Conservation (phyloP, 805 yeast species). For the Pichia scutulata region DNA sequence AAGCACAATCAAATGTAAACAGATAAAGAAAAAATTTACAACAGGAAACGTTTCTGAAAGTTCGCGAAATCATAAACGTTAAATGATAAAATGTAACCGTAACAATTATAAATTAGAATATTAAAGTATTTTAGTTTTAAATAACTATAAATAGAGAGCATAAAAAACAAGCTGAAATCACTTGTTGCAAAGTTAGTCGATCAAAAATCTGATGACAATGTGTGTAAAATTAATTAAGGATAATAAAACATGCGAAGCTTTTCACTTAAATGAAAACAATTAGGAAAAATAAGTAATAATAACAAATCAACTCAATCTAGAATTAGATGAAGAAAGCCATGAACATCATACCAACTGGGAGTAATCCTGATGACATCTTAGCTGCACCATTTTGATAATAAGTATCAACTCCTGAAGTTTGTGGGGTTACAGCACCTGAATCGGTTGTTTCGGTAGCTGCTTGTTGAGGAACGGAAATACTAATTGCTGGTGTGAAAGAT, state of each 20-base stretch:
- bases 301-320: not conserved
- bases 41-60: no score
- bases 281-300: not conserved
- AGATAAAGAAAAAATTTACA: no score
- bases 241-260: not conserved
- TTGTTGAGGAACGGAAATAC: not conserved
- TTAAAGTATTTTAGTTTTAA: no score
- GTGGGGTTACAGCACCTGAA: not conserved
- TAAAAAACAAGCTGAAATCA: not conserved
- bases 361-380: not conserved
- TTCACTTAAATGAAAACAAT: not conserved
- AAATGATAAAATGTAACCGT: no score
- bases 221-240: not conserved
- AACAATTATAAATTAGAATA: no score
- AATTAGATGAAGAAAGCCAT: not conserved
- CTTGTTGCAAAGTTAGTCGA: not conserved
- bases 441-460: not conserved
- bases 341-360: not conserved
- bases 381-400: conserved; percentile 3
- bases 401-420: not conserved
- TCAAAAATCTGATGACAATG: not conserved
- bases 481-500: not conserved
- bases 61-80: no score
- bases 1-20: not conserved
- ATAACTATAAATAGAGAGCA: not conserved